phyloP scores from a whole-genome alignment of 2,329 filamentous ascomycete species.

The Fusarium chaquense region DNA sequence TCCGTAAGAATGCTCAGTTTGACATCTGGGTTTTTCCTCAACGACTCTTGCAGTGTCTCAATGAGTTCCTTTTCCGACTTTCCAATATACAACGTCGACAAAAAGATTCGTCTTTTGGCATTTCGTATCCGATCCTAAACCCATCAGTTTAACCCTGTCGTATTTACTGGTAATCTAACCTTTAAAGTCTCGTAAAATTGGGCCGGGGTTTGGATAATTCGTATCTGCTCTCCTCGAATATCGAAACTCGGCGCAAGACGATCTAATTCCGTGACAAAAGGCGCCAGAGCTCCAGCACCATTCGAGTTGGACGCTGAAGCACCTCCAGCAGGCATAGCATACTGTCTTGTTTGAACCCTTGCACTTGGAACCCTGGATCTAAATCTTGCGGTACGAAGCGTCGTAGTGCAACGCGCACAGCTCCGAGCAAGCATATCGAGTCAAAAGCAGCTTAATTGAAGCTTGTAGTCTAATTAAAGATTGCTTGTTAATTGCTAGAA shows the following conservation, averaged over 20 bases:
- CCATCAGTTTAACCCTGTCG: conserved; percentile 25
- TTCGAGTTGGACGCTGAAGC: conserved; percentile 37
- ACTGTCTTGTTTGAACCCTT: conserved; percentile 56
- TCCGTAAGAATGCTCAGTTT: conserved; percentile 92
- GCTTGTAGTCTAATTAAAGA: conserved; percentile 5
- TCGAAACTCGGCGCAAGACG: conserved; percentile 91
- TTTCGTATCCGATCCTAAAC: conserved; percentile 80
- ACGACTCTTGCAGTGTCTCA: conserved; percentile 78
- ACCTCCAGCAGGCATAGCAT: conserved; percentile 53
- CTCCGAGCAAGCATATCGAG: conserved; percentile 53
- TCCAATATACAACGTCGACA: conserved; percentile 97
- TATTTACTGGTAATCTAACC: conserved; percentile 58
- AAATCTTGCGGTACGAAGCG: conserved; percentile 43
- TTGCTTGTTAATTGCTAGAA: conserved; percentile 37
- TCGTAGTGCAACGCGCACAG: conserved; percentile 50
- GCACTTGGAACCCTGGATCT: conserved; percentile 45
- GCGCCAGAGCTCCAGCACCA: conserved; percentile 59
- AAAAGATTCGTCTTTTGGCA: conserved; percentile 83
- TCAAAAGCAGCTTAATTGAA: conserved; percentile 8
- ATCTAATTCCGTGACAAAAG: conserved; percentile 80
- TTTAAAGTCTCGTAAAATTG: conserved; percentile 94
- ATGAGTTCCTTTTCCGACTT: conserved; percentile 93
- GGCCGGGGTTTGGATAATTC: conserved; percentile 81
- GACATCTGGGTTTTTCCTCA: conserved; percentile 79
- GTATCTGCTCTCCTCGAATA: conserved; percentile 82